phyloP scores from a whole-genome alignment of 805 yeast species.

The Pichia occidentalis region DNA sequence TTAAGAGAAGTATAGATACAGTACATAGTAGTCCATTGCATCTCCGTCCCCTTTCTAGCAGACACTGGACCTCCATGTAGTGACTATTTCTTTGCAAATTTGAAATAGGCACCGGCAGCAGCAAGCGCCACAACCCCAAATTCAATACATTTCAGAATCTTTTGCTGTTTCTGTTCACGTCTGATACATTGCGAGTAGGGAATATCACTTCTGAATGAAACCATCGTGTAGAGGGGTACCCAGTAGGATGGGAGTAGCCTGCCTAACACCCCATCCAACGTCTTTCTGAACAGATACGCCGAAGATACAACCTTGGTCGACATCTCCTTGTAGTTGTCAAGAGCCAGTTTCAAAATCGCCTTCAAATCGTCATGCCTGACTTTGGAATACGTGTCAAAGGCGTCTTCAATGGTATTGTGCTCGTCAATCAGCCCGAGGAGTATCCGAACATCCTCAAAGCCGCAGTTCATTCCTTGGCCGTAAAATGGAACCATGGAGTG shows the following conservation, averaged over 20 bases:
- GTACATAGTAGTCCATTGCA: no score
- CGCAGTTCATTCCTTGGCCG: conserved; percentile 96
- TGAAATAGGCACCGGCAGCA: conserved; percentile 5
- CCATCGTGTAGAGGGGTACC: conserved; percentile 90
- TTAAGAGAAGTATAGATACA: no score
- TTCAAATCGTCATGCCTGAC: conserved; percentile 58
- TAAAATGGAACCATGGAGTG: conserved; percentile 98
- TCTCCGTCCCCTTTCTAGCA: no score
- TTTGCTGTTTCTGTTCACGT: conserved; percentile 48
- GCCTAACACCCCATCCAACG: conserved; percentile 60
- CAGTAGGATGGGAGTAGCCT: conserved; percentile 53
- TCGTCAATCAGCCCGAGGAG: conserved; percentile 46
- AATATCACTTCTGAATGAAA: conserved; percentile 79
- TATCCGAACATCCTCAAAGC: conserved; percentile 81
- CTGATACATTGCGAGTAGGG: conserved; percentile 63
- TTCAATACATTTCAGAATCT: conserved; percentile 35
- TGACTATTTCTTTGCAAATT: not conserved
- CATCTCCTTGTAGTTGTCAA: conserved; percentile 82
- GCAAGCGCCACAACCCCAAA: conserved; percentile 13
- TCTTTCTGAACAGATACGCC: conserved; percentile 57
- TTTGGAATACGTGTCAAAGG: conserved; percentile 50
- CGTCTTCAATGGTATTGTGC: conserved; percentile 33
- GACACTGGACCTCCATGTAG: no score
- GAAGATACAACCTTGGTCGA: conserved; percentile 65
- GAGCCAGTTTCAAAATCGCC: conserved; percentile 73